Conservation (phyloP, 2,329 filamentous ascomycete species). For the Monilinia laxa region DNA sequence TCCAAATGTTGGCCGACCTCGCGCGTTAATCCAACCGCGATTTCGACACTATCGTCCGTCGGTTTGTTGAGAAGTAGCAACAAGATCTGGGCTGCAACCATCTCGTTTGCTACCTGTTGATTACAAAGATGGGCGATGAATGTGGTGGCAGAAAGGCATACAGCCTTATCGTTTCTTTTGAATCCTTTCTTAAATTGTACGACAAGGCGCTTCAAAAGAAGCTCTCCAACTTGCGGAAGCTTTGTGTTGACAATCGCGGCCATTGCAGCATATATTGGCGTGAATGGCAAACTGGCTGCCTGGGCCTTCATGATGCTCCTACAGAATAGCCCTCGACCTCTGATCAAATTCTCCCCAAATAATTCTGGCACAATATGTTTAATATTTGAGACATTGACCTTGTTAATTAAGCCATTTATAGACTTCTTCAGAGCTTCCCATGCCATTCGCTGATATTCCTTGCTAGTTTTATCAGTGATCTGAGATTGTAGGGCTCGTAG, state of each 20-base stretch:
- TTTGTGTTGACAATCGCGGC: conserved; percentile 97
- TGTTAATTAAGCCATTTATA: conserved; percentile 98
- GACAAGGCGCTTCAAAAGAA: conserved; percentile 80
- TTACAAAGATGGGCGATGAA: conserved; percentile 96
- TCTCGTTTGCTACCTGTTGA: conserved; percentile 92
- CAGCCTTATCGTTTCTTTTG: conserved; percentile 93
- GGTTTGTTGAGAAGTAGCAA: conserved; percentile 91
- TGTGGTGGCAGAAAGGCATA: conserved; percentile 87
- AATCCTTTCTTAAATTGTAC: conserved; percentile 95
- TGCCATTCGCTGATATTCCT: conserved; percentile 98
- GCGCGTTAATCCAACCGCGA: conserved; percentile 87
- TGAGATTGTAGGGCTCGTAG: conserved; percentile 90
- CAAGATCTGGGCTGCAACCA: conserved; percentile 88
- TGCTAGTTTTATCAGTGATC: conserved; percentile 93
- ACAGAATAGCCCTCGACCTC: conserved; percentile 89
- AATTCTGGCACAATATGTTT: conserved; percentile 95
- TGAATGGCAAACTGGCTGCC: conserved; percentile 91
- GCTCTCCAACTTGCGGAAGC: conserved; percentile 87
- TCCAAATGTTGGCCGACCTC: conserved; percentile 94
- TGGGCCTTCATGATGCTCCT: conserved; percentile 98
- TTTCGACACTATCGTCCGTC: conserved; percentile 96
- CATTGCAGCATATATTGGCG: conserved; percentile 94
- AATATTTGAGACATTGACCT: conserved; percentile 97
- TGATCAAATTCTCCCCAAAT: conserved; percentile 89
- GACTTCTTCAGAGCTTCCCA: conserved; percentile 99